A percentile compares a stretch with the other conserved stretches of the same genome.
Conservation (phyloP, 176 grass and related monocot genomes). For the Triticum dicoccoides region DNA sequence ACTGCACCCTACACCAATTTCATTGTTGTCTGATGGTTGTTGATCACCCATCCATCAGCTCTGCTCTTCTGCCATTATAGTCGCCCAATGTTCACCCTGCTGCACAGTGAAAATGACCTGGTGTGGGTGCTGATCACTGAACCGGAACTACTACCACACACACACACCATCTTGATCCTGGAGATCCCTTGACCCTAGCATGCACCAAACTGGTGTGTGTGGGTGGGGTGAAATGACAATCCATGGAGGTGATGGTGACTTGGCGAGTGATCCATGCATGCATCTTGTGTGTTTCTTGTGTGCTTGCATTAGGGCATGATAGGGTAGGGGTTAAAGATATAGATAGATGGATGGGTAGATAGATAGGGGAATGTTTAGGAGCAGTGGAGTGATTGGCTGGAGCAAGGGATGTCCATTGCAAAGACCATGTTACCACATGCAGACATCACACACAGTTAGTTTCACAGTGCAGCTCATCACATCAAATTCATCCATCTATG, state of each 20-base stretch:
- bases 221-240: neutral
- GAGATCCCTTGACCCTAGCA: neutral
- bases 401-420: neutral
- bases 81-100: neutral
- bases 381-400: slow-evolving; percentile 18
- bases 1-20: too few species aligned
- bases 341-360: neutral
- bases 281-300: neutral
- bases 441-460: neutral
- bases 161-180: too few species aligned
- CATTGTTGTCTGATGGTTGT: neutral
- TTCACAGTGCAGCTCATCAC: neutral
- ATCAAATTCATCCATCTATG: neutral
- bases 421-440: too few species aligned
- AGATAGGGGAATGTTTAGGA: neutral
- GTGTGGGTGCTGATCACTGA: too few species aligned
- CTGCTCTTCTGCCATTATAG: too few species aligned
- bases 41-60: neutral
- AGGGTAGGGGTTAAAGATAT: neutral
- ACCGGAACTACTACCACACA: neutral
- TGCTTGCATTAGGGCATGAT: neutral
- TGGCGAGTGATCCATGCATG: neutral
- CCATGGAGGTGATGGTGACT: neutral
- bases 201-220: neutral
- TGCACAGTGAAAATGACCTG: neutral